phyloP scores from a whole-genome alignment of 495 filamentous ascomycete species.

The Melanomma pulvis-pyrius region DNA sequence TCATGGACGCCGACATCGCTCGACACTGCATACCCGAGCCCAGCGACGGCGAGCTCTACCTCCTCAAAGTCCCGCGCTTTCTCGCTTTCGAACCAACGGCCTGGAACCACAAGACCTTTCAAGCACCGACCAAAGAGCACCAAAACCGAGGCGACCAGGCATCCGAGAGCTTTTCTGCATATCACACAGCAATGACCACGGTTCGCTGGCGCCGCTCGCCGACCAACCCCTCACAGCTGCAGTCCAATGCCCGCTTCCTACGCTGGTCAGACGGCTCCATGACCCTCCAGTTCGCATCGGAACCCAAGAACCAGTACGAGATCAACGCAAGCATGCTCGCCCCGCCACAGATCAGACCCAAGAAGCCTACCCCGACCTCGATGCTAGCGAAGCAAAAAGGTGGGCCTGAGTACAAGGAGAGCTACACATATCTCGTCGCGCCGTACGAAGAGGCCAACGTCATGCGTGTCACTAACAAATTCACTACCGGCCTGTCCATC shows the following conservation, averaged over 20 bases:
- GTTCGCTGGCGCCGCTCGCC: constrained; percentile 72
- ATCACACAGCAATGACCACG: constrained; percentile 66
- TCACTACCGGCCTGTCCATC: constrained; percentile 75
- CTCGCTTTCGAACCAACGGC: constrained; percentile 73
- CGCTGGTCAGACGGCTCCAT: constrained; percentile 84
- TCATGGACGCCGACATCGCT: constrained; percentile 44
- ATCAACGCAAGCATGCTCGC: constrained; percentile 75
- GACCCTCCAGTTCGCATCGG: constrained; percentile 73
- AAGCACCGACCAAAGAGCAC: constrained; percentile 61
- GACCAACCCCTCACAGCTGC: constrained; percentile 58
- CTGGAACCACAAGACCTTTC: constrained; percentile 74
- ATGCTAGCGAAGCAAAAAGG: constrained; percentile 48
- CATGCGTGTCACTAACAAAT: constrained; percentile 75
- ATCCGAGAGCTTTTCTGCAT: constrained; percentile 57
- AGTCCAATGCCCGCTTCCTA: constrained; percentile 77
- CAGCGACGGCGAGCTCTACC: constrained; percentile 63
- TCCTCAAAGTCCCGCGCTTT: constrained; percentile 78
- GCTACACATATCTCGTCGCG: constrained; percentile 80
- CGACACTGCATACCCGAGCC: constrained; percentile 68
- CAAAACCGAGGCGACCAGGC: constrained; percentile 46
- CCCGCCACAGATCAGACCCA: constrained; percentile 56
- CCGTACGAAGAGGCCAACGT: constrained; percentile 69
- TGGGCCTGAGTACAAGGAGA: constrained; percentile 69
- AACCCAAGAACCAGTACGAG: constrained; percentile 77
- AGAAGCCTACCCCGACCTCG: constrained; percentile 55